A percentile compares a stretch with the other conserved stretches of the same genome.
phyloP scores from a whole-genome alignment of 257 asterid species.

The Cinchona pubescens region DNA sequence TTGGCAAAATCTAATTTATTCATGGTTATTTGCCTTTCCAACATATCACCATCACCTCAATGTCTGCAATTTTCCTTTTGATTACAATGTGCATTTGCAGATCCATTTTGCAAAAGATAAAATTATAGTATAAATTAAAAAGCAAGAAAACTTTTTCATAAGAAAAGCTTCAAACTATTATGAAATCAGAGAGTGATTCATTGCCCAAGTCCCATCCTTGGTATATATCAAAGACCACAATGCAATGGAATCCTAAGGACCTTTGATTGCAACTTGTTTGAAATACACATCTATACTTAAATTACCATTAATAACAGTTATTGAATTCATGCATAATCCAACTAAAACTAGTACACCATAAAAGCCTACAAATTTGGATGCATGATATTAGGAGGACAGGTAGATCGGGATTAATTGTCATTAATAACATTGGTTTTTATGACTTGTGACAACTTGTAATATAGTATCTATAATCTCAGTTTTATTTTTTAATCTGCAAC shows the following conservation, averaged over 20 bases:
- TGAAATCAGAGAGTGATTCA: neutral
- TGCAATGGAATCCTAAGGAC: constrained; percentile 19
- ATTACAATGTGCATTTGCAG: constrained; percentile 8
- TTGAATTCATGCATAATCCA: neutral
- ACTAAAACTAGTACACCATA: neutral
- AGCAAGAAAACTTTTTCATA: neutral
- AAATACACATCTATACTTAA: neutral
- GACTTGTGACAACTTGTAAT: neutral
- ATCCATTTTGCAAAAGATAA: neutral
- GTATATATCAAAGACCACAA: neutral
- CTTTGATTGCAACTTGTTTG: neutral
- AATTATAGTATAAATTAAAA: neutral
- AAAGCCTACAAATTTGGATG: neutral
- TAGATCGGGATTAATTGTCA: neutral
- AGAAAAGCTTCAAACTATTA: neutral
- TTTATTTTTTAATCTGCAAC: neutral
- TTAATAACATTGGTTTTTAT: neutral
- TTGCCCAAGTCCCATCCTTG: neutral
- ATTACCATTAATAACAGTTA: neutral
- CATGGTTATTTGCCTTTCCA: constrained; percentile 31
- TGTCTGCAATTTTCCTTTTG: constrained; percentile 6
- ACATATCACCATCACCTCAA: constrained; percentile 23
- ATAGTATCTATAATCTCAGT: neutral
- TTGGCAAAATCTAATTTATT: constrained; percentile 17
- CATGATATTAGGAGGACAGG: neutral